These are phyloP conservation scores for Diaporthe citrichinensis DNA, from an alignment of 2,329 filamentous ascomycete genomes.

Conservation along the genomic window DNA sequence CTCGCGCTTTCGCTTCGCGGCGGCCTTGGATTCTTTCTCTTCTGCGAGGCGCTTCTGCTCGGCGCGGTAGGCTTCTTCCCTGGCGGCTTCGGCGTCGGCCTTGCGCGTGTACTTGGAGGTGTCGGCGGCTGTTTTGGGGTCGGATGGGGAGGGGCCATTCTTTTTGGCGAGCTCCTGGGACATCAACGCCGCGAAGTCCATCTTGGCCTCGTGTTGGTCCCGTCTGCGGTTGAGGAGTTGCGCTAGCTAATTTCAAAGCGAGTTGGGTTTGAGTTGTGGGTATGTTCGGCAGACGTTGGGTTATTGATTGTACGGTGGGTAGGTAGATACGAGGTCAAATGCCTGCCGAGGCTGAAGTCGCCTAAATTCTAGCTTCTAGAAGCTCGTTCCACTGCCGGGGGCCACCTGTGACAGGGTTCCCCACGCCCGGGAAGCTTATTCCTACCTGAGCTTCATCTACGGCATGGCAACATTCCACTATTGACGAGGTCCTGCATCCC, in stretches of 20 bases:
- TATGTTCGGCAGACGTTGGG: not conserved
- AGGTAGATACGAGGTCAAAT: not conserved
- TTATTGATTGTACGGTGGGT: not conserved
- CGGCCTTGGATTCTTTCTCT: slow-evolving; percentile 77
- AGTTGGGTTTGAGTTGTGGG: not conserved
- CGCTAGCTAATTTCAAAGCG: not conserved
- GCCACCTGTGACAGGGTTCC: slow-evolving; percentile 32
- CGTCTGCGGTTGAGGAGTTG: not conserved
- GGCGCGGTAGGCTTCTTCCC: slow-evolving; percentile 83
- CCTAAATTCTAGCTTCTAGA: slow-evolving; percentile 36
- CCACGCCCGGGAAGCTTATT: slow-evolving; percentile 33
- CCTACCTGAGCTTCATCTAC: slow-evolving; percentile 9
- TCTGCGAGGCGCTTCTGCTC: slow-evolving; percentile 83
- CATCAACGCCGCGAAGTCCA: slow-evolving; percentile 98
- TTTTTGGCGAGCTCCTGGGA: slow-evolving; percentile 90
- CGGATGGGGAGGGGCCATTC: slow-evolving; percentile 62
- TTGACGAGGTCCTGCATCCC: no score
- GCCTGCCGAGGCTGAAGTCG: slow-evolving; percentile 26
- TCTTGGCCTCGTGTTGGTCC: slow-evolving; percentile 57
- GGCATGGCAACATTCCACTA: not conserved
- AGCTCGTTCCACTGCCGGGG: slow-evolving; percentile 32
- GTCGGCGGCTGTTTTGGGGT: slow-evolving; percentile 41
- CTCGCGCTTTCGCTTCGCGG: slow-evolving; percentile 89
- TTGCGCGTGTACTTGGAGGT: slow-evolving; percentile 85
- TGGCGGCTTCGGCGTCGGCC: slow-evolving; percentile 86